Conservation (phyloP, 2,329 filamentous ascomycete genomes). For the Fusarium sp. region DNA sequence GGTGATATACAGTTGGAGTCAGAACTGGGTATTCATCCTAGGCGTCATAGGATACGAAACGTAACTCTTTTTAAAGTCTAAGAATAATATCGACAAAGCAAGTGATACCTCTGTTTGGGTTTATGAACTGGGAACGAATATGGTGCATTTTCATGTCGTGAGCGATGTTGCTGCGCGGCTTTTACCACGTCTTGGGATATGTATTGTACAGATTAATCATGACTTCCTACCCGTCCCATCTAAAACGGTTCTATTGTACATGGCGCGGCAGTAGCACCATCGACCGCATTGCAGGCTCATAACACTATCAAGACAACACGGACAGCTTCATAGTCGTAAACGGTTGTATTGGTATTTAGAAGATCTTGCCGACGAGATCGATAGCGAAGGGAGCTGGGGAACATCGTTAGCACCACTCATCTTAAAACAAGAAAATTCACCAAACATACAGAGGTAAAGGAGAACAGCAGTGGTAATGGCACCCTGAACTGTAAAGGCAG, state of each 20-base stretch:
- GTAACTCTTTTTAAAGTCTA: conserved; percentile 22
- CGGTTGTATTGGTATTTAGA: conserved; percentile 42
- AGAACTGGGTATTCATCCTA: conserved; percentile 34
- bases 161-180: conserved; percentile 28
- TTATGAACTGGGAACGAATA: not conserved
- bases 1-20: conserved; percentile 32
- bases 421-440: accelerated
- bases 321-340: not conserved
- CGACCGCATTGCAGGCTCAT: conserved; percentile 10
- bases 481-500: conserved; percentile 71
- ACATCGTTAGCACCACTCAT: conserved; percentile 4
- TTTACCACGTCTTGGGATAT: conserved; percentile 19
- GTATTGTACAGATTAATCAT: conserved; percentile 40
- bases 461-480: conserved; percentile 71
- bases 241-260: conserved; percentile 39
- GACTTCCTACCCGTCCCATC: conserved; percentile 32
- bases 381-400: conserved; percentile 64
- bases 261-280: conserved; percentile 13
- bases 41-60: conserved; percentile 32
- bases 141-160: conserved; percentile 6
- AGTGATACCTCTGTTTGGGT: not conserved
- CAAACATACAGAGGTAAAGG: conserved; percentile 77
- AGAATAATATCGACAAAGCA: conserved; percentile 16
- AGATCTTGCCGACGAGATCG: conserved; percentile 58
- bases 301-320: conserved; percentile 7